Conservation (phyloP, 192 early-diverging fungal species). For the Podila epigama region DNA sequence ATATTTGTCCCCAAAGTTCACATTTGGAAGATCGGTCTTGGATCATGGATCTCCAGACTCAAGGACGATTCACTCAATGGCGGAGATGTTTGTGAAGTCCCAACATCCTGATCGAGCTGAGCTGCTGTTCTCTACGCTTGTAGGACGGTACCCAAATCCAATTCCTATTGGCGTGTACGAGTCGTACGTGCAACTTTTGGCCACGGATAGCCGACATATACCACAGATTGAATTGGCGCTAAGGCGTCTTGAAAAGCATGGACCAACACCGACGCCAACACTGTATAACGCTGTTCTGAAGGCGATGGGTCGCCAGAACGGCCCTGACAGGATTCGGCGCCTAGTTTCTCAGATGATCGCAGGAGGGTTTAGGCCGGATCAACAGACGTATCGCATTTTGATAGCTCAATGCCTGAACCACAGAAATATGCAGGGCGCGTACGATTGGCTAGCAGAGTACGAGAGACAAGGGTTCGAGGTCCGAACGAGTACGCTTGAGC, state of each 20-base stretch:
- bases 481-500: slow-evolving; percentile 18
- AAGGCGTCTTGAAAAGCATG: slow-evolving; percentile 1
- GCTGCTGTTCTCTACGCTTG: background rate
- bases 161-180: slow-evolving; percentile 24
- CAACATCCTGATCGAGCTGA: background rate
- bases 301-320: slow-evolving; percentile 6
- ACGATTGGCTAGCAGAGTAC: slow-evolving; percentile 31
- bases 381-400: slow-evolving; percentile 22
- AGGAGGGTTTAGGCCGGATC: slow-evolving; percentile 6
- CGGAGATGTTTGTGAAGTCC: background rate
- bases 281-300: slow-evolving; percentile 24
- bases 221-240: slow-evolving; percentile 1
- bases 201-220: background rate
- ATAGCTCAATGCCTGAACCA: slow-evolving; percentile 15
- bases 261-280: slow-evolving; percentile 14
- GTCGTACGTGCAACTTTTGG: background rate
- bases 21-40: background rate
- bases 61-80: slow-evolving; percentile 16
- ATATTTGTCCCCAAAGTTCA: slow-evolving; percentile 13
- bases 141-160: slow-evolving; percentile 6
- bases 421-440: background rate
- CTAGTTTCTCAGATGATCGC: slow-evolving; percentile 10
- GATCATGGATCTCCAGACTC: slow-evolving; percentile 10
- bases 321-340: background rate
- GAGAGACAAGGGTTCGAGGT: slow-evolving; percentile 22